These are phyloP conservation scores for Neofusicoccum kwambonambiense DNA, from an alignment of 2,329 filamentous ascomycete species.

Conservation along the genomic window DNA sequence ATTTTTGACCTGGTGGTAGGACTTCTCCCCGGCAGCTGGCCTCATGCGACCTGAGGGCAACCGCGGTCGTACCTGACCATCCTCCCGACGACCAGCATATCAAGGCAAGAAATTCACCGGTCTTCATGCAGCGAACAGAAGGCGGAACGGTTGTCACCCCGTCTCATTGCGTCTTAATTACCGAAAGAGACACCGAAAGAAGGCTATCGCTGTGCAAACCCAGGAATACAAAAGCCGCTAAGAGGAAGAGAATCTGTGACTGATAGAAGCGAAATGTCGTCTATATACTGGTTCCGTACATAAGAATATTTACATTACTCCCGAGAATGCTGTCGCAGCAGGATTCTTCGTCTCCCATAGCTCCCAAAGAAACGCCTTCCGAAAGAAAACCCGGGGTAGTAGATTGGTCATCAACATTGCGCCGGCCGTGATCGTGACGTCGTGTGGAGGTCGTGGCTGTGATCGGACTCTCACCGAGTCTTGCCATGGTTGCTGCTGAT, in stretches of 20 bases:
- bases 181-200: neutral
- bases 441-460: conserved; percentile 12
- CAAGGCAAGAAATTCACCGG: neutral
- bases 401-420: conserved; percentile 10
- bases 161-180: neutral
- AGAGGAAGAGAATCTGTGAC: neutral
- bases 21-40: neutral
- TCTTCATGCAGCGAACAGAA: neutral
- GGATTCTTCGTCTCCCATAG: conserved; percentile 1
- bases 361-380: conserved; percentile 1
- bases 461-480: neutral
- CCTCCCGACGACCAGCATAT: neutral
- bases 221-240: neutral
- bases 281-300: conserved; percentile 14
- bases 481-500: neutral
- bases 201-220: neutral
- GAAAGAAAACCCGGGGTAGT: conserved; percentile 10
- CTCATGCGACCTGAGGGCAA: neutral
- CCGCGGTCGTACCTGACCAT: too few relatives aligned
- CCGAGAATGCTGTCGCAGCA: conserved; percentile 1
- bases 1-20: neutral
- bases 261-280: conserved; percentile 2
- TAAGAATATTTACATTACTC: conserved; percentile 13
- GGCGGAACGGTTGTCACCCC: neutral
- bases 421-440: conserved; percentile 15